A percentile compares a stretch with the other conserved stretches of the same genome.
phyloP scores from a whole-genome alignment of 208 protist species.

The Zelonia costaricensis region DNA sequence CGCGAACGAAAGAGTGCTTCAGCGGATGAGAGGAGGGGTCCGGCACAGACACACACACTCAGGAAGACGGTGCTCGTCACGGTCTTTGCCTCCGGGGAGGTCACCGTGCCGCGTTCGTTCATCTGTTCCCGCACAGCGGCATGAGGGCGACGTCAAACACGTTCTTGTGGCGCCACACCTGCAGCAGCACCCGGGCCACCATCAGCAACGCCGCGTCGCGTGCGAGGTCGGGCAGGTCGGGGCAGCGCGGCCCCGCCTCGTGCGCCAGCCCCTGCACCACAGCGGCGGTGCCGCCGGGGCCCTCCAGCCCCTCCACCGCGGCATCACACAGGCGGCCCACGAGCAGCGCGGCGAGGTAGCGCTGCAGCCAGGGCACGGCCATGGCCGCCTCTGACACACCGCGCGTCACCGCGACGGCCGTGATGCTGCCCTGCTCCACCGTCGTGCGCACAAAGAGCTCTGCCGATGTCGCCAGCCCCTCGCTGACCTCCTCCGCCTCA shows the following conservation, averaged over 20 bases:
- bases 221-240: slow-evolving; percentile 17
- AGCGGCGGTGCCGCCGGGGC: background rate
- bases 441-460: slow-evolving; percentile 30
- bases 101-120: too few relatives aligned
- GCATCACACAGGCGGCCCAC: slow-evolving; percentile 27
- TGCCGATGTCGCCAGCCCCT: background rate
- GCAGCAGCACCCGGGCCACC: slow-evolving; percentile 16
- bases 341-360: slow-evolving; percentile 37
- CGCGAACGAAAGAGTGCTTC: too few relatives aligned
- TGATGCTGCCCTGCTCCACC: slow-evolving; percentile 28
- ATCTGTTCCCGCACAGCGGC: too few relatives aligned
- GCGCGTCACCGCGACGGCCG: slow-evolving; percentile 15
- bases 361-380: slow-evolving; percentile 24
- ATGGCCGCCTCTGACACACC: background rate
- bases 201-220: slow-evolving; percentile 16
- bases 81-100: too few relatives aligned
- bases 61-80: too few relatives aligned
- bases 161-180: slow-evolving; percentile 62
- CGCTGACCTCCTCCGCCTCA: slow-evolving; percentile 3
- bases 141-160: slow-evolving; percentile 36
- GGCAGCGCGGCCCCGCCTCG: slow-evolving; percentile 7
- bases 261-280: slow-evolving; percentile 27
- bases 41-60: too few relatives aligned
- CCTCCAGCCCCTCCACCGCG: slow-evolving; percentile 8
- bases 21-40: too few relatives aligned